Evolutionary conservation across 2,329 filamentous ascomycete genomes (phyloP).

Genomic region (Penicillium decumbens): DNA sequence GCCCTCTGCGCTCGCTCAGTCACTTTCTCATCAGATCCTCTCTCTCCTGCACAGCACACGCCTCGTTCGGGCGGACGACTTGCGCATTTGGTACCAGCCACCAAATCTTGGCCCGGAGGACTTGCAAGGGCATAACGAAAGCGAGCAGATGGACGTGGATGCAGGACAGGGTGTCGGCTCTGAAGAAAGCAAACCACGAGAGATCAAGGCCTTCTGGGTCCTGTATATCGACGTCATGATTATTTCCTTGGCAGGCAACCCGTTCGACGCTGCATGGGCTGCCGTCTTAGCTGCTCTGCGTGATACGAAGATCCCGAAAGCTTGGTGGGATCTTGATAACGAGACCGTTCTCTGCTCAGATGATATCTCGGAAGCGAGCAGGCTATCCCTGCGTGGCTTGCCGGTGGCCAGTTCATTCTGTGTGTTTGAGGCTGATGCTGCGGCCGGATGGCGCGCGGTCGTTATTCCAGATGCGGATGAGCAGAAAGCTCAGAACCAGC

Average conservation of each 20-base stretch:
- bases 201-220: conserved; percentile 84
- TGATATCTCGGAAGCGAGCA: conserved; percentile 49
- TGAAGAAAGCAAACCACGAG: conserved; percentile 31
- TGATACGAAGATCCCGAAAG: conserved; percentile 70
- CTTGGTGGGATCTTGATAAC: conserved; percentile 77
- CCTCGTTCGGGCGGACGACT: conserved; percentile 61
- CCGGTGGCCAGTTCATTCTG: conserved; percentile 74
- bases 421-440: conserved; percentile 63
- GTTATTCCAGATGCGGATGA: conserved; percentile 34
- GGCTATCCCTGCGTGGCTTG: conserved; percentile 58
- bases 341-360: conserved; percentile 74
- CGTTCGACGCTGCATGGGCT: conserved; percentile 87
- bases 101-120: conserved; percentile 37
- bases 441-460: conserved; percentile 37
- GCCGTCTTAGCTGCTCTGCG: conserved; percentile 74
- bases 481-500: conserved; percentile 39
- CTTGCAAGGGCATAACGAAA: conserved; percentile 32
- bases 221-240: conserved; percentile 95
- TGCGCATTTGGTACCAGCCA: conserved; percentile 67
- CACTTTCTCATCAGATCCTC: conserved; percentile 73
- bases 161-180: conserved; percentile 37
- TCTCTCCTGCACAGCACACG: conserved; percentile 68
- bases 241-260: conserved; percentile 85
- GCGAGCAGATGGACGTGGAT: conserved; percentile 48
- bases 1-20: conserved; percentile 74